Conservation (phyloP, 2,329 filamentous ascomycete species). For the Raffaelea arxii region DNA sequence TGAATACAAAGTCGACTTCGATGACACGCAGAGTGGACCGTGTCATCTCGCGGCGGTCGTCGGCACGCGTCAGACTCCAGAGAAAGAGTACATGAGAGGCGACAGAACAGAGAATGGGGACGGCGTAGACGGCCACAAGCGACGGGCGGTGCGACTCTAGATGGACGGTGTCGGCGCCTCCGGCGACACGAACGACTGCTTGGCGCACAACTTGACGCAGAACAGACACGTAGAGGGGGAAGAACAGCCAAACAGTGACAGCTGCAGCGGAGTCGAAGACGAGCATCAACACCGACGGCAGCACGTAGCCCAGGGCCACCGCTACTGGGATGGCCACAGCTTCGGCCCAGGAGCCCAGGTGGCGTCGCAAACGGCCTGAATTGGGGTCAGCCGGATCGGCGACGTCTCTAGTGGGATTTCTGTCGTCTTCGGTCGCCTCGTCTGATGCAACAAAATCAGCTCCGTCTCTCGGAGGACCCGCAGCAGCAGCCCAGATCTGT, state of each 20-base stretch:
- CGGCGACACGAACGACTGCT: constrained; percentile 9
- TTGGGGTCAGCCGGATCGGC: constrained; percentile 5
- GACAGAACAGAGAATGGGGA: constrained; percentile 34
- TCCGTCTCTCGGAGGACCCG: constrained; percentile 8
- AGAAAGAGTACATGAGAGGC: constrained; percentile 31
- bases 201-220: constrained; percentile 28
- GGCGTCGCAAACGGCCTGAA: constrained; percentile 20
- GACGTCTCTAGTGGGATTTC: no score
- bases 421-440: no score
- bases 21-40: constrained; percentile 34
- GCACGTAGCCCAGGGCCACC: constrained; percentile 35
- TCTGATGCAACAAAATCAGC: constrained; percentile 1
- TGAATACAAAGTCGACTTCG: constrained; percentile 34
- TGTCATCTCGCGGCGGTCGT: constrained; percentile 42
- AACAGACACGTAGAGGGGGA: constrained; percentile 37
- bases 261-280: constrained; percentile 24
- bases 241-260: constrained; percentile 40
- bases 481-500: constrained; percentile 21
- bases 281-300: constrained; percentile 38
- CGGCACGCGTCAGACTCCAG: constrained; percentile 25
- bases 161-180: constrained; percentile 20
- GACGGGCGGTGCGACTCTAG: constrained; percentile 31
- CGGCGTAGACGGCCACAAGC: constrained; percentile 31
- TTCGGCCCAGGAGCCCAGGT: constrained; percentile 36
- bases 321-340: constrained; percentile 45